Conservation (phyloP, 805 yeast genomes). For the Sugiyamaella lignohabitans region DNA sequence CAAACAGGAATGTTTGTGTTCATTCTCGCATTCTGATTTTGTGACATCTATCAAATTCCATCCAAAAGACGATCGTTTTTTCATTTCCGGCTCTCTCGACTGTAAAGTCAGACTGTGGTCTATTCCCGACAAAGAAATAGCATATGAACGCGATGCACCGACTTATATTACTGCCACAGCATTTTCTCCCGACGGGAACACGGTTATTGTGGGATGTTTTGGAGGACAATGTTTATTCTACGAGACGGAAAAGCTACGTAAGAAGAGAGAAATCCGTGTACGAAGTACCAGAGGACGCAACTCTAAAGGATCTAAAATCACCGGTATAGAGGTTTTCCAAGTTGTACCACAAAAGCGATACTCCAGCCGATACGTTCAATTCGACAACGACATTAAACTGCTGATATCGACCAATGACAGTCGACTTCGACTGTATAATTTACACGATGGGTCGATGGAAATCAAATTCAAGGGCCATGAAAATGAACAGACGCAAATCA, state of each 20-base stretch:
- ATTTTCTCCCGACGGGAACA: conserved; percentile 57
- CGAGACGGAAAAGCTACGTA: conserved; percentile 56
- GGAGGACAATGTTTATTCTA: conserved; percentile 59
- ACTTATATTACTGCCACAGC: conserved; percentile 69
- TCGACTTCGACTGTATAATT: conserved; percentile 58
- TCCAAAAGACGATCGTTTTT: conserved; percentile 81
- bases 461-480: conserved; percentile 67
- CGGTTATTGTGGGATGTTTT: conserved; percentile 69
- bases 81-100: conserved; percentile 75
- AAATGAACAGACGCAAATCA: conserved; percentile 64
- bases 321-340: conserved; percentile 54
- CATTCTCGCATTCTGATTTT: conserved; percentile 70
- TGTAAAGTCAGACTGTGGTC: conserved; percentile 77
- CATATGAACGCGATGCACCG: conserved; percentile 53
- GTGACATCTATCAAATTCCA: conserved; percentile 77
- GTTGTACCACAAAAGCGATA: conserved; percentile 8
- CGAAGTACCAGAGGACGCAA: conserved; percentile 28
- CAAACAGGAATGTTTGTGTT: conserved; percentile 51
- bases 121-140: conserved; percentile 62
- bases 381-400: conserved; percentile 36
- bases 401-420: conserved; percentile 81
- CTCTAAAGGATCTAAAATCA: conserved; percentile 52
- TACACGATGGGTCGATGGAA: conserved; percentile 47
- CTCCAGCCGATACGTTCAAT: conserved; percentile 8
- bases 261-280: conserved; percentile 42